Conservation (phyloP, 2,329 filamentous ascomycete genomes). For the Aspergillus sergii region DNA sequence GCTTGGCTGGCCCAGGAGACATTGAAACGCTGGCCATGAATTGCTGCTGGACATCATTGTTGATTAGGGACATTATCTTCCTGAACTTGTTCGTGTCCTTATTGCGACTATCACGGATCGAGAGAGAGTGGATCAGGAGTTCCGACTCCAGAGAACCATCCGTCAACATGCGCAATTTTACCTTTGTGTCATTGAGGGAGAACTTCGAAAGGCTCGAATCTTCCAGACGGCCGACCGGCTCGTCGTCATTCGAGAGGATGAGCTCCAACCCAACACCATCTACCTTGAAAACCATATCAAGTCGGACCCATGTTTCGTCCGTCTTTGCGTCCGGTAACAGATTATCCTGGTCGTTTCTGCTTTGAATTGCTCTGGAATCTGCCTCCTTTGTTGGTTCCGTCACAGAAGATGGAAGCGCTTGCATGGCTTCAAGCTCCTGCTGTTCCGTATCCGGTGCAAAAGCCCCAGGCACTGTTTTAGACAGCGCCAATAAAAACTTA, state of each 20-base stretch:
- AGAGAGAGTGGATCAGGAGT: constrained; percentile 89
- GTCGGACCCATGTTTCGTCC: constrained; percentile 81
- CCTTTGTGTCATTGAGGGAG: constrained; percentile 85
- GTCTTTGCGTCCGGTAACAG: constrained; percentile 72
- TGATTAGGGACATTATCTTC: constrained; percentile 96
- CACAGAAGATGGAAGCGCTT: constrained; percentile 66
- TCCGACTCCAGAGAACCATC: constrained; percentile 92
- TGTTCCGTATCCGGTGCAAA: constrained; percentile 76
- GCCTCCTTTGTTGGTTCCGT: constrained; percentile 53
- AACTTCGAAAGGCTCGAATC: constrained; percentile 88
- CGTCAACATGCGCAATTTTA: constrained; percentile 91
- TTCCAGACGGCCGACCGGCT: constrained; percentile 77
- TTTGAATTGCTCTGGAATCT: constrained; percentile 55
- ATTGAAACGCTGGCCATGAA: constrained; percentile 98
- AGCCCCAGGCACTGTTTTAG: constrained; percentile 81
- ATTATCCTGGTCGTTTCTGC: constrained; percentile 50
- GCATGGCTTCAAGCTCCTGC: constrained; percentile 71
- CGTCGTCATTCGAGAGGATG: constrained; percentile 72
- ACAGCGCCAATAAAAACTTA: constrained; percentile 84
- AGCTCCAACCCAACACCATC: constrained; percentile 87
- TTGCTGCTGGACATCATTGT: constrained; percentile 88
- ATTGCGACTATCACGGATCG: constrained; percentile 87
- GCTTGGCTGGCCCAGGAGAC: constrained; percentile 78
- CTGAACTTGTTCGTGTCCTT: constrained; percentile 92
- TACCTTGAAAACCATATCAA: constrained; percentile 89